These are phyloP conservation scores for Cladobotryum protrusum DNA, from an alignment of 2,329 filamentous ascomycete species.

Conservation along the genomic window DNA sequence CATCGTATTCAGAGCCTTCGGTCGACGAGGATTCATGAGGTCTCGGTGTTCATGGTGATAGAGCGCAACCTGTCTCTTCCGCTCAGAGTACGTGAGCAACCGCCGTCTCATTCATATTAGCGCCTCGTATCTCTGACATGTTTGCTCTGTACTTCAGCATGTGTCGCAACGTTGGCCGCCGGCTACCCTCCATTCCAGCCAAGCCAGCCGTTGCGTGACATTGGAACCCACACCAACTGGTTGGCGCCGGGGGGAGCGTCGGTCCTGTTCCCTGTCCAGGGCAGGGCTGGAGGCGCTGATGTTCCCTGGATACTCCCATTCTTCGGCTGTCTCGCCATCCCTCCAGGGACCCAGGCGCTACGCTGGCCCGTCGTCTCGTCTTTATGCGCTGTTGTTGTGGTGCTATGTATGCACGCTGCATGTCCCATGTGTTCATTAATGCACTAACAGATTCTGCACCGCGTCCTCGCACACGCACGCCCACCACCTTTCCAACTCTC, in stretches of 20 bases:
- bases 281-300: too few relatives aligned
- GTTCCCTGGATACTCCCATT: not conserved
- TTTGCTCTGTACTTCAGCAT: constrained; percentile 1
- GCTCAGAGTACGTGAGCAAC: constrained; percentile 5
- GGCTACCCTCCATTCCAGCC: not conserved
- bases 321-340: not conserved
- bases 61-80: not conserved
- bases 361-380: not conserved
- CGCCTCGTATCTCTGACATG: constrained; percentile 3
- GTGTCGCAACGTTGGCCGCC: not conserved
- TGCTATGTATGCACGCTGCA: not conserved
- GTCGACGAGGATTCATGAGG: too few relatives aligned
- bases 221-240: not conserved
- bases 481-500: not conserved
- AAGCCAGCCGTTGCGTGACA: not conserved
- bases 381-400: not conserved
- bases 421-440: not conserved
- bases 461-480: not conserved
- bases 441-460: not conserved
- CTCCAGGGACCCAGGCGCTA: not conserved
- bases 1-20: too few relatives aligned
- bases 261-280: too few relatives aligned
- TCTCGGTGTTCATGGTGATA: not conserved
- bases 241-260: not conserved
- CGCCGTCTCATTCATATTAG: constrained; percentile 4